A percentile compares a stretch with the other conserved stretches of the same genome.
Evolutionary conservation across 2,329 filamentous ascomycete species (phyloP).

Genomic region (Alternaria consortialis): DNA sequence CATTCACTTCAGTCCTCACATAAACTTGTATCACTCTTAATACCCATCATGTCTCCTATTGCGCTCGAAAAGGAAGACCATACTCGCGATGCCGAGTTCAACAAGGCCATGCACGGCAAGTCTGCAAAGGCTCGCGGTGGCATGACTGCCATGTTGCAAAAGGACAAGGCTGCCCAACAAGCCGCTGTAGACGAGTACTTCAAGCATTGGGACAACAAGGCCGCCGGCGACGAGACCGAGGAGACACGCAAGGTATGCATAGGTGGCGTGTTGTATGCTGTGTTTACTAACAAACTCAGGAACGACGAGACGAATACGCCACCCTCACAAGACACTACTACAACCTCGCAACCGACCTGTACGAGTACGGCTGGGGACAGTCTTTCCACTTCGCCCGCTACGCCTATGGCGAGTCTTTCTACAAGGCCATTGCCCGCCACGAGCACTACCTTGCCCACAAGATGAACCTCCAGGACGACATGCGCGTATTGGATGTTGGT

Average conservation of each 20-base stretch:
- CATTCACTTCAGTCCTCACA: constrained; percentile 8
- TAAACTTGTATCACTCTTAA: constrained; percentile 6
- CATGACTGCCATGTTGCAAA: constrained; percentile 83
- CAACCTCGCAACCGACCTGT: constrained; percentile 94
- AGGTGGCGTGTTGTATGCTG: background rate
- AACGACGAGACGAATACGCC: constrained; percentile 86
- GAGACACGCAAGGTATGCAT: constrained; percentile 75
- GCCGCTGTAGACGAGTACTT: constrained; percentile 91
- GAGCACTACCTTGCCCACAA: constrained; percentile 96
- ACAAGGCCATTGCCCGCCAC: constrained; percentile 91
- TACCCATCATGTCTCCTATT: constrained; percentile 60
- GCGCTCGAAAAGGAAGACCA: constrained; percentile 84
- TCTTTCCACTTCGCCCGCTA: constrained; percentile 99
- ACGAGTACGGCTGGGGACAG: constrained; percentile 96
- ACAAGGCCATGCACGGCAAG: constrained; percentile 83
- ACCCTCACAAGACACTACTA: constrained; percentile 96
- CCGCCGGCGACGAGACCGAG: constrained; percentile 79
- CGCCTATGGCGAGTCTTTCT: constrained; percentile 84
- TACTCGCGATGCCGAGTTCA: constrained; percentile 86
- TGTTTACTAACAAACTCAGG: constrained; percentile 59
- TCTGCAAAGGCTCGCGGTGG: constrained; percentile 76
- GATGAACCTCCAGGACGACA: constrained; percentile 84
- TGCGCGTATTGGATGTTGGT: constrained; percentile 93
- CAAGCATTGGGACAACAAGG: constrained; percentile 94
- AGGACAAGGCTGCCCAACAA: constrained; percentile 80